phyloP scores from a whole-genome alignment of 148 eudicot species.

The Amaranthus palmeri region DNA sequence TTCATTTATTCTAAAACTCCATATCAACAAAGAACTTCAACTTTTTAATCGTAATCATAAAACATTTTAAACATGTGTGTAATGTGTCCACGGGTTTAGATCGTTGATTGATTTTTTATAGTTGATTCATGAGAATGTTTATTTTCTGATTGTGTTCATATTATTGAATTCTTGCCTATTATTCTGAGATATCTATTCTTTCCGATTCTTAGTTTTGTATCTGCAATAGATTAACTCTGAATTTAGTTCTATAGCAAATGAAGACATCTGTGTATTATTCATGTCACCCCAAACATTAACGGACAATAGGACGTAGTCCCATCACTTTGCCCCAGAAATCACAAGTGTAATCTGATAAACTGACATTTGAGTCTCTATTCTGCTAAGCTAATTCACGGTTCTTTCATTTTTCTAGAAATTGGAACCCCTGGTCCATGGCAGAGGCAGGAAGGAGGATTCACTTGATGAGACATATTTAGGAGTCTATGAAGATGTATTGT shows the following conservation, averaged over 20 bases:
- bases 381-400: background rate
- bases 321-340: background rate
- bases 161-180: background rate
- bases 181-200: background rate
- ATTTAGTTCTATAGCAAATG: background rate
- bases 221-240: background rate
- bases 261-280: background rate
- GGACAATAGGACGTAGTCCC: background rate
- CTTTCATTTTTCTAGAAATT: constrained; percentile 35
- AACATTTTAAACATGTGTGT: too few relatives aligned
- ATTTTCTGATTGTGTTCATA: background rate
- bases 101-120: too few relatives aligned
- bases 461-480: constrained; percentile 85
- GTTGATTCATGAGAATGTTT: too few relatives aligned
- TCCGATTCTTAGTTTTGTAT: background rate
- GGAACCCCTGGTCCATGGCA: constrained; percentile 82
- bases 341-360: background rate
- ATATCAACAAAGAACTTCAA: too few relatives aligned
- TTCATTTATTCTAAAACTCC: too few relatives aligned
- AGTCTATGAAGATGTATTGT: constrained; percentile 67
- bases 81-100: too few relatives aligned
- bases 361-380: background rate
- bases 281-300: background rate
- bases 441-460: constrained; percentile 74
- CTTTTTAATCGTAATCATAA: too few relatives aligned